Evolutionary conservation across 1,139 yeast species (phyloP).

Genomic region (Kodamaea sp.): DNA sequence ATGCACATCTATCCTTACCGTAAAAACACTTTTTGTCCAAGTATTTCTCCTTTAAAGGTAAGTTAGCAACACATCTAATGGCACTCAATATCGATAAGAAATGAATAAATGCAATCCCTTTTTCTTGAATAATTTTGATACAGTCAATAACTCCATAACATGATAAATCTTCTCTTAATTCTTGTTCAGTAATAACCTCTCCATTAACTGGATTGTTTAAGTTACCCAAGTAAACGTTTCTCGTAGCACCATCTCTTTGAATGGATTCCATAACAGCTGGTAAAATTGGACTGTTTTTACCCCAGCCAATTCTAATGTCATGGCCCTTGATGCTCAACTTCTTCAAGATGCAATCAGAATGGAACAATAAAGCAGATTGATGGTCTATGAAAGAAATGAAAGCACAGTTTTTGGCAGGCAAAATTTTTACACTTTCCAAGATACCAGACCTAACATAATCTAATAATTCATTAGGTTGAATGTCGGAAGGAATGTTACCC

Average conservation of each 20-base stretch:
- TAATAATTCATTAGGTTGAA: conserved; percentile 77
- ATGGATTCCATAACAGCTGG: conserved; percentile 74
- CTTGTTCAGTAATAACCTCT: conserved; percentile 57
- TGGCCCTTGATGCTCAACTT: conserved; percentile 57
- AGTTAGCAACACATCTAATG: conserved; percentile 57
- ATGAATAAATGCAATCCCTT: conserved; percentile 63
- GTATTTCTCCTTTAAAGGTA: conserved; percentile 56
- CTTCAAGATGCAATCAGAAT: conserved; percentile 61
- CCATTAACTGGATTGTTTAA: conserved; percentile 52
- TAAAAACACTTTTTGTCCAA: conserved; percentile 59
- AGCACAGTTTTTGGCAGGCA: conserved; percentile 60
- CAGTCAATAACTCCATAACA: conserved; percentile 58
- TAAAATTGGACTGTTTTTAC: conserved; percentile 62
- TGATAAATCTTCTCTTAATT: conserved; percentile 50
- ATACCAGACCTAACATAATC: conserved; percentile 92
- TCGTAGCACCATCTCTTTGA: conserved; percentile 84
- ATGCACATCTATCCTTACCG: conserved; percentile 68
- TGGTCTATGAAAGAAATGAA: conserved; percentile 63
- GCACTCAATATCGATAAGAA: conserved; percentile 60
- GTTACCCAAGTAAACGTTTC: conserved; percentile 85
- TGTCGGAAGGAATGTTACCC: conserved; percentile 84
- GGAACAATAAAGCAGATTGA: conserved; percentile 60
- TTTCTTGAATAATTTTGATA: conserved; percentile 56
- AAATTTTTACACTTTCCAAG: conserved; percentile 68
- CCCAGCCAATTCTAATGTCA: conserved; percentile 70